Conservation (phyloP, 2,329 filamentous ascomycete species). For the Colletotrichum sublineola region DNA sequence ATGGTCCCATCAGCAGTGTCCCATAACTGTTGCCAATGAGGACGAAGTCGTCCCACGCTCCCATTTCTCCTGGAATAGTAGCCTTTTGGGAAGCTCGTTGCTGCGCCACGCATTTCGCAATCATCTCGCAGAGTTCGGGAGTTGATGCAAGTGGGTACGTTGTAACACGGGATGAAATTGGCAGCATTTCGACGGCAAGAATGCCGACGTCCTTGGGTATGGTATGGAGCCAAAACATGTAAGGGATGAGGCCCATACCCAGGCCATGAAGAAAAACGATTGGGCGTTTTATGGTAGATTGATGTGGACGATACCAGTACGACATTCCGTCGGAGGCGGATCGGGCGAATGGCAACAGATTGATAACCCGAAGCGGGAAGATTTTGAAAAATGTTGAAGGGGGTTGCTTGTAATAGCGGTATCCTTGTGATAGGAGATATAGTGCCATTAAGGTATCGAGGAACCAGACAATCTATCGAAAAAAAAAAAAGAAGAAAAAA, state of each 20-base stretch:
- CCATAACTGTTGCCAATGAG: constrained; percentile 72
- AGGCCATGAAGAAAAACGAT: constrained; percentile 75
- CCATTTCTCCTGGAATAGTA: constrained; percentile 8
- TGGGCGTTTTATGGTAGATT: constrained; percentile 67
- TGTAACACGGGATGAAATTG: constrained; percentile 70
- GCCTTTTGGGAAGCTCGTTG: constrained; percentile 28
- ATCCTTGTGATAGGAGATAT: constrained; percentile 50
- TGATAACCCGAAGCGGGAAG: constrained; percentile 68
- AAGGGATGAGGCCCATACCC: constrained; percentile 65
- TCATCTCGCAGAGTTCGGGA: constrained; percentile 23
- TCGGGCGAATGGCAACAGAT: constrained; percentile 57
- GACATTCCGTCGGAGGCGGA: constrained; percentile 63
- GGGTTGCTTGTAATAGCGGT: constrained; percentile 62
- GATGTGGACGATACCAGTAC: constrained; percentile 74
- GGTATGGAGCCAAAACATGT: constrained; percentile 62
- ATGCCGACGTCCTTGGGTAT: constrained; percentile 66
- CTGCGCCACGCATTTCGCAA: constrained; percentile 34
- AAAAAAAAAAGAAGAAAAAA: neutral
- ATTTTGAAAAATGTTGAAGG: constrained; percentile 58
- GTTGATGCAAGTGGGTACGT: constrained; percentile 56
- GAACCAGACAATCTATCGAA: constrained; percentile 57
- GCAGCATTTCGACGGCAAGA: constrained; percentile 70
- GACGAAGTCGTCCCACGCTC: constrained; percentile 63
- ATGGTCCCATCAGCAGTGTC: constrained; percentile 67
- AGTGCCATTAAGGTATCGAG: constrained; percentile 56